A percentile compares a stretch with the other conserved stretches of the same genome.
Evolutionary conservation across 768 basidiomycete species (phyloP).

Genomic region (Boletellus emodensis): DNA sequence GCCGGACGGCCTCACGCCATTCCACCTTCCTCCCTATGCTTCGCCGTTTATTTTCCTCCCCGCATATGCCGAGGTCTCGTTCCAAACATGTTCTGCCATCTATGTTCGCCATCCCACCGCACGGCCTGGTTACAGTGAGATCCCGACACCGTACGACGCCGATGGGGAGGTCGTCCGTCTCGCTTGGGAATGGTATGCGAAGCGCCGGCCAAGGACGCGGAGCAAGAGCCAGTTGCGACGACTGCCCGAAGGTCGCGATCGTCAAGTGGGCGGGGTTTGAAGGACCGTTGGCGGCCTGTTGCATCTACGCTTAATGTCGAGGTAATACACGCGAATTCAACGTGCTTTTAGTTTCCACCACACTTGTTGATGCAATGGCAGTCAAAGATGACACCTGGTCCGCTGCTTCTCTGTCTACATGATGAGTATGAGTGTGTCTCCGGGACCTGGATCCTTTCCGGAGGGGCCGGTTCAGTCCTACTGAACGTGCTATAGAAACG

Average conservation of each 20-base stretch:
- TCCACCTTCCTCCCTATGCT: conserved; percentile 82
- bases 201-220: conserved; percentile 62
- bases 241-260: conserved; percentile 62
- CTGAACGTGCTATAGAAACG: no score
- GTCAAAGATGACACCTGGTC: no score
- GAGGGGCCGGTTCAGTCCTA: no score
- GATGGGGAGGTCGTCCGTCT: conserved; percentile 90
- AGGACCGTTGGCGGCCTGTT: not conserved
- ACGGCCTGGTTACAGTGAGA: conserved; percentile 91
- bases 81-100: conserved; percentile 82
- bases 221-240: conserved; percentile 58
- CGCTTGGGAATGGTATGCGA: conserved; percentile 95
- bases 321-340: not conserved
- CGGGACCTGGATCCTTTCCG: no score
- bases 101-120: conserved; percentile 97
- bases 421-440: no score
- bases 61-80: conserved; percentile 82
- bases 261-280: conserved; percentile 23
- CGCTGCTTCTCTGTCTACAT: no score
- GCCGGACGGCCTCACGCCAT: conserved; percentile 52
- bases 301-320: not conserved
- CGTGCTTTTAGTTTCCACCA: not conserved
- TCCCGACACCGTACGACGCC: conserved; percentile 93
- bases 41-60: conserved; percentile 93
- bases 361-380: not conserved